Conservation (phyloP, 2,329 filamentous ascomycete genomes). For the Metarhizium album region DNA sequence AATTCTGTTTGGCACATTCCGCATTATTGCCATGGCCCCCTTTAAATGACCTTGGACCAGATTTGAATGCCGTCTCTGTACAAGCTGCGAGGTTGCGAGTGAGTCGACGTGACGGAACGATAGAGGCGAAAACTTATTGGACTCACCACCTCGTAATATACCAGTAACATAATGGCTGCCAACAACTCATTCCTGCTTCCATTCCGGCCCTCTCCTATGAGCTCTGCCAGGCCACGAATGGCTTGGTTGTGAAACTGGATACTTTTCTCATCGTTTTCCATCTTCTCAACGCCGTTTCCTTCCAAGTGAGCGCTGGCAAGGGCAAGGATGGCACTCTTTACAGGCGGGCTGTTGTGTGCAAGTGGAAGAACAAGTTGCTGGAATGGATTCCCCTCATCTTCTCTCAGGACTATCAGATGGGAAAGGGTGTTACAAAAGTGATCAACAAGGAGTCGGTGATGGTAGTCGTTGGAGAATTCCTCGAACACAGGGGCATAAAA, state of each 20-base stretch:
- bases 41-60: constrained; percentile 51
- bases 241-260: constrained; percentile 49
- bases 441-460: constrained; percentile 45
- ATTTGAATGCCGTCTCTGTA: constrained; percentile 47
- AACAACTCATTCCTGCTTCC: constrained; percentile 46
- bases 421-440: constrained; percentile 55
- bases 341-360: constrained; percentile 40
- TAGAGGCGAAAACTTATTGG: background rate
- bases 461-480: constrained; percentile 44
- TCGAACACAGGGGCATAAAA: constrained; percentile 42
- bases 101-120: background rate
- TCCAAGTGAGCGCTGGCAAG: constrained; percentile 77
- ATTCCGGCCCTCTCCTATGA: constrained; percentile 42
- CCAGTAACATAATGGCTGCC: constrained; percentile 48
- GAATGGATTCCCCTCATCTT: constrained; percentile 52
- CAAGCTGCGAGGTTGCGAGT: constrained; percentile 31
- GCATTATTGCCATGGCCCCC: constrained; percentile 52
- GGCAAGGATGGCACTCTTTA: constrained; percentile 79
- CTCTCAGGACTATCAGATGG: constrained; percentile 53
- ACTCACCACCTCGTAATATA: constrained; percentile 54
- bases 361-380: constrained; percentile 52
- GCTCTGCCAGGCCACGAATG: constrained; percentile 43
- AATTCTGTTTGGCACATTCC: constrained; percentile 29
- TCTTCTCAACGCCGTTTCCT: constrained; percentile 42
- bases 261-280: constrained; percentile 36